Evolutionary conservation across 225 moss, liverwort and hornwort genomes (phyloP).

Genomic region (Bryum argenteum): DNA sequence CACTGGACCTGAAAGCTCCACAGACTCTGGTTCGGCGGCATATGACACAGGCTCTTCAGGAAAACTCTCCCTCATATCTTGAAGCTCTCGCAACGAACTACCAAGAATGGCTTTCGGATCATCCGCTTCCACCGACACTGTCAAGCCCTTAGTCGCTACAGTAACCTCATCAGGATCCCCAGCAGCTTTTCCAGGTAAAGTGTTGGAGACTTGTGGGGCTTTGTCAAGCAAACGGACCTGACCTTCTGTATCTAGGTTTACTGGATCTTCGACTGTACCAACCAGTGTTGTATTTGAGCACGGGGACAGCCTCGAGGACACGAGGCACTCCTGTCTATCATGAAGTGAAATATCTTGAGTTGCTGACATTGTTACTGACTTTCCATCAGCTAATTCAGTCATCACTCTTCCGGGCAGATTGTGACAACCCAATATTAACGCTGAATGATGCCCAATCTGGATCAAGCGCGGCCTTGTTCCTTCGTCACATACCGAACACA

Average conservation of each 20-base stretch:
- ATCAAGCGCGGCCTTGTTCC: constrained; percentile 26
- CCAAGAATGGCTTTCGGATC: not conserved
- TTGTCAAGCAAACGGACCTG: constrained; percentile 13
- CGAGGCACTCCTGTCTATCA: constrained; percentile 38
- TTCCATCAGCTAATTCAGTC: constrained; percentile 63
- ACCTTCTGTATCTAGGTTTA: not conserved
- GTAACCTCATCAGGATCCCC: constrained; percentile 15
- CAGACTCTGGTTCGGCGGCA: not conserved
- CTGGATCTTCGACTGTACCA: not conserved
- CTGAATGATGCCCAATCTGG: not conserved
- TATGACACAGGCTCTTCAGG: constrained; percentile 10
- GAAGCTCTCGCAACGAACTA: constrained; percentile 13
- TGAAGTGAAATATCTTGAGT: constrained; percentile 33
- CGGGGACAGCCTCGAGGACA: constrained; percentile 27
- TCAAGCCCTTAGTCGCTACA: not conserved
- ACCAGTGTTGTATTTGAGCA: constrained; percentile 33
- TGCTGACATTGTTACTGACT: constrained; percentile 53
- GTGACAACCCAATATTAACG: not conserved
- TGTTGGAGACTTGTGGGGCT: not conserved
- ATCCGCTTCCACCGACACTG: constrained; percentile 22
- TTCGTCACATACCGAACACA: constrained; percentile 20
- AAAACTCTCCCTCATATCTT: not conserved
- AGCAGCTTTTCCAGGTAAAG: constrained; percentile 28
- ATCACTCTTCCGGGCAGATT: constrained; percentile 41
- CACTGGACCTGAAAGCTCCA: constrained; percentile 5